Evolutionary conservation across 2,329 filamentous ascomycete genomes (phyloP), one percentile per base, ranked within the genome.

Genomic region (Magnaporthiopsis rhizophila): DNA sequence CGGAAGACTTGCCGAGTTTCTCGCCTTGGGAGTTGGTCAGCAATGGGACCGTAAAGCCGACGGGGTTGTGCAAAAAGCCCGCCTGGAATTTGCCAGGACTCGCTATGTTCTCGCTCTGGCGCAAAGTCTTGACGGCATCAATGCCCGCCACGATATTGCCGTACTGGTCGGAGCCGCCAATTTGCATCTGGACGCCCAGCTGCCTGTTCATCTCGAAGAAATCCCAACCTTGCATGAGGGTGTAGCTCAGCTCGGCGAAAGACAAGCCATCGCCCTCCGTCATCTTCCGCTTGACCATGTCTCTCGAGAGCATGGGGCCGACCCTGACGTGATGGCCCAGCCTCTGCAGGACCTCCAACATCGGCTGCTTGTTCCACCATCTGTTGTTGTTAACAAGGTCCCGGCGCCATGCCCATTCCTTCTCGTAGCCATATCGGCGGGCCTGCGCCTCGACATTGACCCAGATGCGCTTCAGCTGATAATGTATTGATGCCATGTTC

Each of bases 1-100:
- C 94, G 2, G 92, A 90, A 67, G 89, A 96, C 79, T 99, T 99
- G 62, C 95, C 95, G 70, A 98, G 93, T 76, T 99, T 99, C 72
- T 86, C 86, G 24, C 95, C 95, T 0, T 90, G 85, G 0, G 90
- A 82, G 63, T 94, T 93, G 0, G 92, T 97, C 53, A 99, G 80
- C 1, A 99, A 84, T 0, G 95, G 95, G 0, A 94, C 92, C 0
- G 95, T 98, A 69, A 99, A 89, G 9, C 95, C 95, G 66, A 94
- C 84, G 0, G 93, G 91, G 21, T 82, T 81, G 7, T 59, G 21
- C 21, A 21, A 4, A 12, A 28, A 38, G 13, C 30, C 61, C 76
- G 78, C 64, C 58, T 83, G 82, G 24, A 53, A 53, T 11, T 24
- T n/a, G 18, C 21, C 45, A 11, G 18, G 21, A 8, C 2, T 2